Base-by-base conservation (phyloP, 2,329 filamentous ascomycete species). In the Pestalotiopsis sp. region DNA sequence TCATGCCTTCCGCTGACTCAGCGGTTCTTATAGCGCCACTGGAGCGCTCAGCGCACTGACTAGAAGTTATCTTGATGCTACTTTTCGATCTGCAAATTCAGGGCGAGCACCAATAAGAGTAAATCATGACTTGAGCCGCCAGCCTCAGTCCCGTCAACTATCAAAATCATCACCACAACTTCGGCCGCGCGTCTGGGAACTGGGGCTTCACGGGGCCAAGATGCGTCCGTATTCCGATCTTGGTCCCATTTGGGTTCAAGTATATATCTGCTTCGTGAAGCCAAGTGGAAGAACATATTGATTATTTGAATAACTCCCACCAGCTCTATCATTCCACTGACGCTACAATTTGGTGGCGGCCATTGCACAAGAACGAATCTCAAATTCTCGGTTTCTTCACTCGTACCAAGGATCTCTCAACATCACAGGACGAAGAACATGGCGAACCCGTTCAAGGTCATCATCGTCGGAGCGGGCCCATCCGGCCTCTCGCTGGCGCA, bases 391-490 rank as follows among this genome's bases (percentile, higher is more conserved):
- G 9, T n/a, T 23, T 23, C 45, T n/a, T 4, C 17, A 17, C n/a
- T n/a, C 9, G 9, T 17, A n/a, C n/a, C 45, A 7, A 45, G 4
- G 6, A n/a, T n/a, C 13, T 7, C 13, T n/a, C 14, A 17, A 45
- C 2, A 2, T 2, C n/a, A n/a, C 17, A 52, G 6, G 11, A 14
- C 12, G 3, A 39, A 13, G 13, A 52, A 52, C 45, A 52, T 52
- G 45, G 20, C 45, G 7, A 63, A 6, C 20, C 4, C n/a, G 4
- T 69, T 67, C 58, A 59, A 58, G 13, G 65, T 69, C 31, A 61
- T 69, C 25, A 61, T 69, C 13, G 61, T 69, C n/a, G 68, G 68
- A 13, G 68, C 58, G 23, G 68, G 68, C 7, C 68, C 68, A 3
- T 61, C 61, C 12, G 68, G 65, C 4, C 27, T 69, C 39, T 64